Conservation (phyloP, 2,329 filamentous ascomycete genomes). For the Monosporascus sp. region DNA sequence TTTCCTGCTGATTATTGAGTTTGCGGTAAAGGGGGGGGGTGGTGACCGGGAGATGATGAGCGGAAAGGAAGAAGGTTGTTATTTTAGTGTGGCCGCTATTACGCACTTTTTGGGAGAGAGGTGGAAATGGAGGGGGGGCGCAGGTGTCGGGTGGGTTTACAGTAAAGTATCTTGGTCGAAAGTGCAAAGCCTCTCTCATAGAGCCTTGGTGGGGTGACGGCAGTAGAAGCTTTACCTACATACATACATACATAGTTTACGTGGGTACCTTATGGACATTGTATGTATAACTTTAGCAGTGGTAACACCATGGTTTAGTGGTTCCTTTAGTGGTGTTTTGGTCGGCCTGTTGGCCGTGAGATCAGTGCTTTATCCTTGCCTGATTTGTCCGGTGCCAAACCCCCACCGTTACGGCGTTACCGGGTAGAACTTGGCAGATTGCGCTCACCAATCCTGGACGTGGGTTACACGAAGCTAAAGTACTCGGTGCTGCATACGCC, state of each 20-base stretch:
- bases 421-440: not conserved
- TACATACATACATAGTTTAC: too few species aligned
- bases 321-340: not conserved
- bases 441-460: not conserved
- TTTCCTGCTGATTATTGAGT: not conserved
- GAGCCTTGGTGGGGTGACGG: constrained; percentile 21
- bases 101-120: not conserved
- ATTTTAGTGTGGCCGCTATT: not conserved
- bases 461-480: not conserved
- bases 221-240: too few species aligned
- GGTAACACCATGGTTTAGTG: not conserved
- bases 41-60: not conserved
- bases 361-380: not conserved
- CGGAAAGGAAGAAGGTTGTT: not conserved
- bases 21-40: not conserved
- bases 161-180: not conserved
- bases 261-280: not conserved
- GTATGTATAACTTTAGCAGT: not conserved
- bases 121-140: not conserved
- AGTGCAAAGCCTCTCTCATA: not conserved
- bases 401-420: not conserved
- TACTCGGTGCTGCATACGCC: too few species aligned
- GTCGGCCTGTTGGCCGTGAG: not conserved
- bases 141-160: not conserved
- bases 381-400: not conserved